Base-by-base conservation (phyloP, 2,329 filamentous ascomycete species). In the Penicillium hesseltinei region DNA sequence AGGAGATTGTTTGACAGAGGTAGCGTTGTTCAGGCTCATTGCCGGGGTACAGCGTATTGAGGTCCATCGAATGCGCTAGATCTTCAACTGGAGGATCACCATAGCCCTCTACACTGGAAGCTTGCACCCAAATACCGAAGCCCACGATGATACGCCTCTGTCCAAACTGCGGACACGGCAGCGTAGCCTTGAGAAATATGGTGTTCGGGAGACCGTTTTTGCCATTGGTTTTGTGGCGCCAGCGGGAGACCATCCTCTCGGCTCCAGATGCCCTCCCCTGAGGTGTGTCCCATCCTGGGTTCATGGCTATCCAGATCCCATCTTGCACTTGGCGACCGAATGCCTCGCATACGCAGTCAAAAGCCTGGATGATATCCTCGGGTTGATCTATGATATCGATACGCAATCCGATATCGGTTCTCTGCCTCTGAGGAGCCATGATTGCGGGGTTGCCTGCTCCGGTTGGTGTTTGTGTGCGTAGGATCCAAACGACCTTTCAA, bases 111-210 rank as follows among this genome's bases (percentile, higher is more conserved):
- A 84, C 76, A 7, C 73, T 68, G 0, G 83, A 84, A 0, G 74
- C 68, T 61, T 86, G 83, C 9, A 73, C 64, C 84, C 84, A 86
- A 54, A 84, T 79, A 3, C 83, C 82, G 29, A 82, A 58, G 17
- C 83, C 84, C 10, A 73, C 83, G n/a, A 84, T 73, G 4, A 45
- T 44, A 9, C 59, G 57, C 17, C 55, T 46, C 2, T 38, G 39
- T 15, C 25, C 29, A 9, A 21, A 11, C 5, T 51, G 7, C 2
- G 15, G 25, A 9, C 62, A 51, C 0, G 76, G 67, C 1, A 84
- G 46, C 0, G 79, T 83, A 2, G 82, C 83, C 59, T 84, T 84
- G 58, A 85, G 72, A 59, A 81, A 84, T 1, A 84, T 53, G 0
- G 77, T 80, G 64, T 82, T 84, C 0, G 62, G 60, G 4, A 57